Evolutionary conservation across 164 flowering plant species (phyloP), one percentile per base, ranked within the genome.

Genomic region (Vitis amurensis): DNA sequence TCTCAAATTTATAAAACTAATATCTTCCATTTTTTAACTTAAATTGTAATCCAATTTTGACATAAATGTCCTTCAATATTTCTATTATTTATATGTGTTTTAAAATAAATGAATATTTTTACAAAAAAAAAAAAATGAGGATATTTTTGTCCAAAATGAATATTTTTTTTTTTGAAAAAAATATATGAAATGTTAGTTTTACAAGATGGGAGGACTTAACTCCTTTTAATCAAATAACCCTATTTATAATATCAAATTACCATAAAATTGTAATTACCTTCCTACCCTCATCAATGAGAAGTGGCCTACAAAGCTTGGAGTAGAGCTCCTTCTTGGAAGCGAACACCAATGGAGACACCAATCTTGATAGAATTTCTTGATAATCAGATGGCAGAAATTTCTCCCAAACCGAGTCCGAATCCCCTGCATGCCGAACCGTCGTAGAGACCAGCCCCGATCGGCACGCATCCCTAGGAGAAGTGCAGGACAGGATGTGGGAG

Each of bases 381-480:
- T 73, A 86, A 77, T 86, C 84, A 0, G 65, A 17, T 8, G 90
- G 94, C 65, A 88, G 73, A 70, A 88, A 84, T 7, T 64, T 81
- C 67, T 84, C 84, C 94, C 91, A 90, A 15, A 81, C 77, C 17
- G 37, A 2, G 58, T 88, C 84, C 0, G 85, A 82, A 27, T 86
- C 85, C 0, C 76, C 81, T 0, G 78, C 78, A 1, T 56, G 68
- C 0, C 69, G 77, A 16, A 83, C 57, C 14, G 2, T 4, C 8
- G 73, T 17, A 1, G 86, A 84, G 1, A 79, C 72, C 2, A 64
- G 1, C 0, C 83, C 68, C 0, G 70, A 60, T 11, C 77, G 68
- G 53, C 87, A 84, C 0, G 80, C 86, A 60, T 90, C 89, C 1
- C 14, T 11, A 9, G 92, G 88, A 50, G 91, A 79, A 0, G 88